phyloP scores from a whole-genome alignment of 1,139 yeast species.

The Meyerozyma athensensis region DNA sequence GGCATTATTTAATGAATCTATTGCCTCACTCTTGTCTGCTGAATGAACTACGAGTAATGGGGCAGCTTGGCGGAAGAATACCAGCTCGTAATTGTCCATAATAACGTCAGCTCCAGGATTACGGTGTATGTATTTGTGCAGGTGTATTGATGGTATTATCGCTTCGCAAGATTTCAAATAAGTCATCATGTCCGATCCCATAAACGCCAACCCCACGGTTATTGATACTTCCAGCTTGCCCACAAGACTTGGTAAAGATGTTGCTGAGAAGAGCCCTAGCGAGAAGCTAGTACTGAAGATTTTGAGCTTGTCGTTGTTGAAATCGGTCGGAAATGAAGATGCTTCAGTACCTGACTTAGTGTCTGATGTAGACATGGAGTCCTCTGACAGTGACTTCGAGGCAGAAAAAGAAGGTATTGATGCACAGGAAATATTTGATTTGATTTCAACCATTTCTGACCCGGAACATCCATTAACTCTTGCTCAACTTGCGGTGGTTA shows the following conservation, averaged over 20 bases:
- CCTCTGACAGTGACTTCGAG: slow-evolving; percentile 13
- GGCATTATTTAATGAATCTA: slow-evolving; percentile 3
- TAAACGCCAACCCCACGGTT: slow-evolving; percentile 89
- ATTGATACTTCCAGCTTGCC: slow-evolving; percentile 76
- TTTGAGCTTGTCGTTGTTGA: slow-evolving; percentile 21
- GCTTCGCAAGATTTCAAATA: neutral
- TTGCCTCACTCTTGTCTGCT: slow-evolving; percentile 5
- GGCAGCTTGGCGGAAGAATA: slow-evolving; percentile 28
- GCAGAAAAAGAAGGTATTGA: slow-evolving; percentile 61
- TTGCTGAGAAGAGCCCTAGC: slow-evolving; percentile 5
- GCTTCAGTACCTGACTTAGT: slow-evolving; percentile 21
- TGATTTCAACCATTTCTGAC: slow-evolving; percentile 86
- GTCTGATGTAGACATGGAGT: slow-evolving; percentile 23
- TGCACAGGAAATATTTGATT: slow-evolving; percentile 51
- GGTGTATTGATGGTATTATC: neutral
- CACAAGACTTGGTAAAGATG: slow-evolving; percentile 39
- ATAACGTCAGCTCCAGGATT: neutral
- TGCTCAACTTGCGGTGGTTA: slow-evolving; percentile 93
- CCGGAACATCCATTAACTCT: slow-evolving; percentile 97
- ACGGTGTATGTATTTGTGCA: neutral
- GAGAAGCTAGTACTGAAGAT: slow-evolving; percentile 18
- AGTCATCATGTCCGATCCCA: slow-evolving; percentile 57
- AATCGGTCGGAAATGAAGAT: slow-evolving; percentile 3
- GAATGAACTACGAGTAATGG: slow-evolving; percentile 26
- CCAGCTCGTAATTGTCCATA: slow-evolving; percentile 31